Percentiles rank a stretch among this genome's conserved stretches.
Conservation (phyloP, 108 stramenopile species). For the Fistulifera pelliculosa region DNA sequence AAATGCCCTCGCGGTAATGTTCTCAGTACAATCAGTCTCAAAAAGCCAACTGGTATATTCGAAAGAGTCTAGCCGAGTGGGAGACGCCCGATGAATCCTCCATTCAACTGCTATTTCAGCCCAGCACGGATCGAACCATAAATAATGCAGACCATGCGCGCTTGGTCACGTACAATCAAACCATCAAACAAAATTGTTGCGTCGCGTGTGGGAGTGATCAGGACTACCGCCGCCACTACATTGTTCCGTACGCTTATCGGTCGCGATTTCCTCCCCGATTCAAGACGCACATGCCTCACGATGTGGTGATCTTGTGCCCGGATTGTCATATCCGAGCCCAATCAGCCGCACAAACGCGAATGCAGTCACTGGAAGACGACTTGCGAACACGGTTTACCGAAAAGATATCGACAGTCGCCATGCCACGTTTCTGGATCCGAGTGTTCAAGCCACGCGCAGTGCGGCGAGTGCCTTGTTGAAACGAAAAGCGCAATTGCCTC, state of each 20-base stretch:
- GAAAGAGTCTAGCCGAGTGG: constrained; percentile 60
- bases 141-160: constrained; percentile 9
- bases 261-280: constrained; percentile 48
- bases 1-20: constrained; percentile 35
- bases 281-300: constrained; percentile 79
- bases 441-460: constrained; percentile 40
- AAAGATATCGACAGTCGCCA: neutral
- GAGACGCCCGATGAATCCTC: constrained; percentile 9
- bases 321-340: constrained; percentile 57
- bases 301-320: constrained; percentile 71
- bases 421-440: constrained; percentile 6
- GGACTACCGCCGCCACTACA: constrained; percentile 65
- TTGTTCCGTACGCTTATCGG: constrained; percentile 72
- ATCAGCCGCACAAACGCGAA: constrained; percentile 27
- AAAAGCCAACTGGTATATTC: constrained; percentile 82
- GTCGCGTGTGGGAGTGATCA: constrained; percentile 49
- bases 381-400: constrained; percentile 5
- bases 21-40: constrained; percentile 57
- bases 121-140: constrained; percentile 17
- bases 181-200: constrained; percentile 57
- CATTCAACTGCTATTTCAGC: constrained; percentile 41
- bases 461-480: constrained; percentile 44
- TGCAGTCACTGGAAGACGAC: constrained; percentile 26
- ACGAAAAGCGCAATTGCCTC: constrained; percentile 42
- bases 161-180: constrained; percentile 29